A percentile compares a stretch with the other conserved stretches of the same genome.
Evolutionary conservation across 2,329 filamentous ascomycete genomes (phyloP).

Genomic region (Basipetospora sp.): DNA sequence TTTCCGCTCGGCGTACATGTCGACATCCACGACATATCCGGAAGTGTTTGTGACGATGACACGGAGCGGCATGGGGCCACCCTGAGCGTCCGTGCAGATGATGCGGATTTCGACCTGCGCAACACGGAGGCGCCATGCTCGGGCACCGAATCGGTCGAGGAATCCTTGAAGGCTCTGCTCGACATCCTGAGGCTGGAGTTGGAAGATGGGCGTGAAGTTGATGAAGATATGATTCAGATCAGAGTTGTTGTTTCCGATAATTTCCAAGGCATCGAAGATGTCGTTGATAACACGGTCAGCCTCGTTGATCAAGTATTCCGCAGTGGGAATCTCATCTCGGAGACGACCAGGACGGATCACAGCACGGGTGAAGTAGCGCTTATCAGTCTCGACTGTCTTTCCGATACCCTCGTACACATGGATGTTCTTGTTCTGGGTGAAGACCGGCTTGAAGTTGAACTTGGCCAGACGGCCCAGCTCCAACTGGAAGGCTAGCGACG

Average conservation of each 20-base stretch:
- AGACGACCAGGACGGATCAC: slow-evolving; percentile 88
- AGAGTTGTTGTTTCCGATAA: slow-evolving; percentile 97
- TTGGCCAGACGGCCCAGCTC: slow-evolving; percentile 86
- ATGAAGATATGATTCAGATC: slow-evolving; percentile 99
- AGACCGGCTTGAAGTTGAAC: slow-evolving; percentile 96
- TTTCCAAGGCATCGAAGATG: slow-evolving; percentile 92
- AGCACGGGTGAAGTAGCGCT: slow-evolving; percentile 95
- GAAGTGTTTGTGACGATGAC: slow-evolving; percentile 97
- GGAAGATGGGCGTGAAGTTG: slow-evolving; percentile 97
- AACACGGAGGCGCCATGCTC: slow-evolving; percentile 90
- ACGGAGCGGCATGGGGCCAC: slow-evolving; percentile 77
- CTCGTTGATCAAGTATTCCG: slow-evolving; percentile 94
- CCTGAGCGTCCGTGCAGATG: slow-evolving; percentile 79
- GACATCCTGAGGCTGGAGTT: slow-evolving; percentile 74
- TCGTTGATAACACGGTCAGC: slow-evolving; percentile 93
- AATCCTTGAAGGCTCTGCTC: slow-evolving; percentile 89
- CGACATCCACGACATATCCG: slow-evolving; percentile 91
- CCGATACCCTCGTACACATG: slow-evolving; percentile 96
- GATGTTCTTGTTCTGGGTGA: slow-evolving; percentile 97
- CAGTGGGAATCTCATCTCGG: slow-evolving; percentile 93
- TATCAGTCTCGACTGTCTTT: slow-evolving; percentile 88
- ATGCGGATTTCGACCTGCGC: slow-evolving; percentile 97
- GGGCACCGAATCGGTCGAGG: slow-evolving; percentile 87
- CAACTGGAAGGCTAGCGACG: slow-evolving; percentile 93
- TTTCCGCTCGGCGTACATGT: slow-evolving; percentile 95